phyloP scores from a whole-genome alignment of 495 filamentous ascomycete genomes.

The Penicillium simplicissimum region DNA sequence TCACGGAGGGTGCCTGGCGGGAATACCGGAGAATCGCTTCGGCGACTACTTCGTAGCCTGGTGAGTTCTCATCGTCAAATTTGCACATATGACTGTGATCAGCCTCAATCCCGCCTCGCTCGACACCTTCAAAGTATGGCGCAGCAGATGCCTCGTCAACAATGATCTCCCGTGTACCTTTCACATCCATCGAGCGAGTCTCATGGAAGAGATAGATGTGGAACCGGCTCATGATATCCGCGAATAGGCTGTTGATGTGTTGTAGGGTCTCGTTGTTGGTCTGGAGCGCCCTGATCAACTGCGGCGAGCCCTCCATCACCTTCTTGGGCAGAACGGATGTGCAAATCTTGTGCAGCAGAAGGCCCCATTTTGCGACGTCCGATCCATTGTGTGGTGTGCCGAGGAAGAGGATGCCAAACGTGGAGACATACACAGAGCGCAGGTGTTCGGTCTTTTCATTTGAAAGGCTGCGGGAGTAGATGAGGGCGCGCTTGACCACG shows the following conservation, averaged over 20 bases:
- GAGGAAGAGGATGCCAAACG: constrained; percentile 81
- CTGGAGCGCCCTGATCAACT: constrained; percentile 70
- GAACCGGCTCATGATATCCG: constrained; percentile 70
- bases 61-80: constrained; percentile 69
- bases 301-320: constrained; percentile 67
- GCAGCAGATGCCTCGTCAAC: constrained; percentile 77
- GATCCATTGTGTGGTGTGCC: constrained; percentile 86
- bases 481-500: constrained; percentile 72
- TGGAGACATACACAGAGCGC: constrained; percentile 78
- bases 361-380: constrained; percentile 74
- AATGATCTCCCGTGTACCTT: constrained; percentile 59
- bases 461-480: constrained; percentile 63
- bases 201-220: constrained; percentile 75
- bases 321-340: constrained; percentile 67
- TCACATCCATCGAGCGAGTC: constrained; percentile 64
- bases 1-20: constrained; percentile 54
- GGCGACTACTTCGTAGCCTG: constrained; percentile 73
- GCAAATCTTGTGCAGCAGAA: constrained; percentile 71
- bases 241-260: constrained; percentile 76
- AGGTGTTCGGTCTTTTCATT: constrained; percentile 69
- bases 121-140: constrained; percentile 71
- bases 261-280: constrained; percentile 79
- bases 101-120: constrained; percentile 76
- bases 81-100: constrained; percentile 90
- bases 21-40: constrained; percentile 72